phyloP scores from a whole-genome alignment of 1,284 basidiomycete species.

The Sanguinoderma infundibulare region DNA sequence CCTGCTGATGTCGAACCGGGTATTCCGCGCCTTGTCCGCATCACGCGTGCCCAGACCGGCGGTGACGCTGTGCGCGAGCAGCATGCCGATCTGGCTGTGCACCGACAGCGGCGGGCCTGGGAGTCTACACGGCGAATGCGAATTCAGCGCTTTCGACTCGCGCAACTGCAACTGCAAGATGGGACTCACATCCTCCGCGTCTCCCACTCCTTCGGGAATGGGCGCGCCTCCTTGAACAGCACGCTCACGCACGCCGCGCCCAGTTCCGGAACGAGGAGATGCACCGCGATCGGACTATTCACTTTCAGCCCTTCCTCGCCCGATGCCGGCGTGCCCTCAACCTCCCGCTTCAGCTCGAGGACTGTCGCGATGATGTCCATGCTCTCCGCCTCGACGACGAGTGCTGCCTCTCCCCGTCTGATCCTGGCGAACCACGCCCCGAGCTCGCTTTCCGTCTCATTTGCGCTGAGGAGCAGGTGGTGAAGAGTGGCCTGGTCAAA shows the following conservation, averaged over 20 bases:
- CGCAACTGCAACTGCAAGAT: not conserved
- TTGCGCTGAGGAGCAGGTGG: conserved; percentile 52
- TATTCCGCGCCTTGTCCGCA: conserved; percentile 60
- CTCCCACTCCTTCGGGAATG: conserved; percentile 67
- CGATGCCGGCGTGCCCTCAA: conserved; percentile 46
- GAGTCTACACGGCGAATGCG: conserved; percentile 46
- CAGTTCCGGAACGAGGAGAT: conserved; percentile 77
- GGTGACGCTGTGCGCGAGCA: conserved; percentile 70
- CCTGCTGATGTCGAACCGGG: conserved; percentile 66
- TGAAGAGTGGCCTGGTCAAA: too few relatives aligned
- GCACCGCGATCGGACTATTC: conserved; percentile 64
- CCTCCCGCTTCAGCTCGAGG: conserved; percentile 74
- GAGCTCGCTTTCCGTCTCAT: conserved; percentile 44
- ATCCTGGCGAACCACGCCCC: conserved; percentile 60
- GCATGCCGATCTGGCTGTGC: conserved; percentile 61
- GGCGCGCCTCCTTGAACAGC: conserved; percentile 62
- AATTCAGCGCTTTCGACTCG: too few relatives aligned
- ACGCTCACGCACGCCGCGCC: conserved; percentile 75
- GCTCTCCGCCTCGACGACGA: conserved; percentile 60
- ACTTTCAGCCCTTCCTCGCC: conserved; percentile 31
- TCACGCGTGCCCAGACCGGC: conserved; percentile 70
- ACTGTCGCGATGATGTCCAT: conserved; percentile 84
- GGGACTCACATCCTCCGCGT: conserved; percentile 47
- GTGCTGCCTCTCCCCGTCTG: conserved; percentile 52
- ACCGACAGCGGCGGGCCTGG: conserved; percentile 77